Evolutionary conservation across 495 filamentous ascomycete genomes (phyloP), one percentile per base, ranked within the genome.

Genomic region (Tuber calosporum): DNA sequence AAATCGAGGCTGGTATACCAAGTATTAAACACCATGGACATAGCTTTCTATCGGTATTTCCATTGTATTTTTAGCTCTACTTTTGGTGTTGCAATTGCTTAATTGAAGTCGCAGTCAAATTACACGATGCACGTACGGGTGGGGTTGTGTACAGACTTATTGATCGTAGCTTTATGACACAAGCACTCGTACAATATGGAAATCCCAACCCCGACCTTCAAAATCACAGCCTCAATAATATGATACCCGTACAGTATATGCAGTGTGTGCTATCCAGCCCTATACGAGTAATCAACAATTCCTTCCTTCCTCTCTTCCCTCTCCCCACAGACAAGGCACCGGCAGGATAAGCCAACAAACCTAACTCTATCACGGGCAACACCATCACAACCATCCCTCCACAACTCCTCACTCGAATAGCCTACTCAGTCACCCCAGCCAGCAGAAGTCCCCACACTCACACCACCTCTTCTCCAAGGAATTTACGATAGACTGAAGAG

Each of bases 301-400:
- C 48, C 22, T 48, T 48, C 2, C 43, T 48, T 53, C 13, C 45
- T 2, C 9, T 53, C 8, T 48, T 53, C 13, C 45, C 2, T 9
- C 26, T 13, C 22, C 45, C 45, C 45, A 26, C 8, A 58, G 8
- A 2, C 9, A 58, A 26, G 48, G 48, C 1, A 58, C 22, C 72
- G 48, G 71, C 58, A 37, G 53, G 75, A 45, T 36, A 74, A 68
- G 40, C 19, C 62, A 37, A 69, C 40, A 58, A 13, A 22, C n/a
- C 48, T 26, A 26, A 26, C n/a, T 11, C n/a, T 8, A 58, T 11
- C 22, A 58, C 48, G 2, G n/a, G 22, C 22, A 53, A 53, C 45
- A 53, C 22, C 45, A 26, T 9, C 9, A 30, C 42, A 15, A 11
- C 13, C 53, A 34, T 13, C 53, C 53, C 53, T 62, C 53, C 53